phyloP scores from a whole-genome alignment of 78 protist species.

The Salpingoeca rosetta region DNA sequence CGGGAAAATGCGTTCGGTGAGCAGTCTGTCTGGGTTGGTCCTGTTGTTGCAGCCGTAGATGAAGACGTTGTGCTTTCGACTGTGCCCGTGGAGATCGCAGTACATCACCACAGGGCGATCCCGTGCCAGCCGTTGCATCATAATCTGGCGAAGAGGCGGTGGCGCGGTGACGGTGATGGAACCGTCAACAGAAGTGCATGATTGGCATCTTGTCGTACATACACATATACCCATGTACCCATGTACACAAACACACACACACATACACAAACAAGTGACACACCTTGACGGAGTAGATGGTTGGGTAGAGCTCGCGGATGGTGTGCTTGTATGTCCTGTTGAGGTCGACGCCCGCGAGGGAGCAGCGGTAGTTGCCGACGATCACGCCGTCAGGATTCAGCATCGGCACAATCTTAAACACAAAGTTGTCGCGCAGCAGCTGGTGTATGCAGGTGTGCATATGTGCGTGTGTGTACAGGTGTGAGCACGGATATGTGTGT shows the following conservation, averaged over 20 bases:
- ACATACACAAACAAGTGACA: too few relatives aligned
- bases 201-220: too few relatives aligned
- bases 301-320: neutral
- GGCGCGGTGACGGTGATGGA: too few relatives aligned
- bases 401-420: conserved; percentile 64
- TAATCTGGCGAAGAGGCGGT: neutral
- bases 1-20: conserved; percentile 15
- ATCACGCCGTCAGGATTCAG: conserved; percentile 75
- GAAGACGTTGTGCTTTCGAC: conserved; percentile 18
- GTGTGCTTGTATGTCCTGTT: conserved; percentile 26
- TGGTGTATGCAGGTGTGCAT: too few relatives aligned
- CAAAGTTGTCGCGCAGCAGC: conserved; percentile 25
- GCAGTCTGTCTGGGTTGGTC: neutral
- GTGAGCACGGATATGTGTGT: too few relatives aligned
- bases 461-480: too few relatives aligned
- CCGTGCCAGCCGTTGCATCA: neutral
- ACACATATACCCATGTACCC: too few relatives aligned
- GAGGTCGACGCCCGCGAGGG: conserved; percentile 46
- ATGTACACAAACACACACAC: too few relatives aligned
- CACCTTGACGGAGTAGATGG: neutral
- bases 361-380: conserved; percentile 48
- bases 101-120: neutral
- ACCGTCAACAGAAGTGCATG: too few relatives aligned
- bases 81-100: conserved; percentile 43
- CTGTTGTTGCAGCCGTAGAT: conserved; percentile 27